These are phyloP conservation scores for Apocynum venetum DNA, from an alignment of 257 asterid genomes.

Conservation along the genomic window DNA sequence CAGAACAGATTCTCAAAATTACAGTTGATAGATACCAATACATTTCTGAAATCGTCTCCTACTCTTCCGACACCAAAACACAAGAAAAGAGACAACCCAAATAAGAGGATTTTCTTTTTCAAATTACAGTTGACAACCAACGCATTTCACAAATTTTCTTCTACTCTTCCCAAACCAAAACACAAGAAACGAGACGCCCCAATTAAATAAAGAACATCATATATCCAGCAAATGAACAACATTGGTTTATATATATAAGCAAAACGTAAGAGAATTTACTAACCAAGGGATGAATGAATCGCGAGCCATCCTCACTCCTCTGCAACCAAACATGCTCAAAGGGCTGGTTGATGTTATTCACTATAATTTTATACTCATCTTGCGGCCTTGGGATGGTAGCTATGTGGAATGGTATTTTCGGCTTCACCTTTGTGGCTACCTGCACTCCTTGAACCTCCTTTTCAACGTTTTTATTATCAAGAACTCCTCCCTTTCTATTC, in stretches of 20 bases:
- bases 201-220: background rate
- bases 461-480: slow-evolving; percentile 24
- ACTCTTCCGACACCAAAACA: slow-evolving; percentile 19
- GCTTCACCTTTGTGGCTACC: slow-evolving; percentile 66
- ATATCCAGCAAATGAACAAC: background rate
- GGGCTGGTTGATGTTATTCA: slow-evolving; percentile 75
- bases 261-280: slow-evolving; percentile 19
- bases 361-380: slow-evolving; percentile 75
- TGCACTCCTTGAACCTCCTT: slow-evolving; percentile 44
- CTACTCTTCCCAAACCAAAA: slow-evolving; percentile 11
- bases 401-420: slow-evolving; percentile 79
- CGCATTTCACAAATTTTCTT: background rate
- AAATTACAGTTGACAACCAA: background rate
- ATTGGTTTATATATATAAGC: background rate
- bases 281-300: slow-evolving; percentile 73
- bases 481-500: slow-evolving; percentile 38
- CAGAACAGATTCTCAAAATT: background rate
- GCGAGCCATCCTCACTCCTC: slow-evolving; percentile 68
- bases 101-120: background rate
- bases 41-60: background rate
- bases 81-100: slow-evolving; percentile 2
- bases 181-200: slow-evolving; percentile 19
- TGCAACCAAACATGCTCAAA: slow-evolving; percentile 90
- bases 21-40: background rate
- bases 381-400: slow-evolving; percentile 69